Conservation (phyloP, 352 stramenopile genomes). For the Phytophthora sansomeana region DNA sequence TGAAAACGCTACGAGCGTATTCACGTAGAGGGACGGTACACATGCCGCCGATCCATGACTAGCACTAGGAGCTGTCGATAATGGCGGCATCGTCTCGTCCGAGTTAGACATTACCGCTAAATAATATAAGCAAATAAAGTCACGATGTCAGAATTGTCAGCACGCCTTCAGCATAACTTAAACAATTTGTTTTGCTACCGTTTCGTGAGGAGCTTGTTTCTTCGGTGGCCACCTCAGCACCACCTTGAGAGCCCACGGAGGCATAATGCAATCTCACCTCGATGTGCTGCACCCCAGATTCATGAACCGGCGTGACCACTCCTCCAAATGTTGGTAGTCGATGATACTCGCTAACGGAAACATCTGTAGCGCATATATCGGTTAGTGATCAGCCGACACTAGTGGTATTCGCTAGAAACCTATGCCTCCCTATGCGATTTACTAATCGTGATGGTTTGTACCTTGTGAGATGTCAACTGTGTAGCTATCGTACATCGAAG, state of each 20-base stretch:
- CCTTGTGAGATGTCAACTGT: background rate
- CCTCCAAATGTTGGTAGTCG: background rate
- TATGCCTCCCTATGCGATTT: background rate
- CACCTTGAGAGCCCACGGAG: too few species aligned
- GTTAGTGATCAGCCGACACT: background rate
- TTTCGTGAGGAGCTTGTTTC: too few species aligned
- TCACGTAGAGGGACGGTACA: background rate
- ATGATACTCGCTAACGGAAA: background rate
- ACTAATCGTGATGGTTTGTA: background rate
- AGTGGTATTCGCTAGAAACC: background rate
- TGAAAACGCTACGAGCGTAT: background rate
- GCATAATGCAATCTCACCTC: too few species aligned
- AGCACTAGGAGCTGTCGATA: background rate
- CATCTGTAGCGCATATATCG: background rate
- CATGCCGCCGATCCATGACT: background rate
- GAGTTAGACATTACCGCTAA: too few species aligned
- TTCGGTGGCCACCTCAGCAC: too few species aligned
- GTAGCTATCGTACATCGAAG: background rate
- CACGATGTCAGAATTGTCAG: too few species aligned
- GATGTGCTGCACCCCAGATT: background rate
- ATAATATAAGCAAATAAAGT: too few species aligned
- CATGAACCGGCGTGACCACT: background rate
- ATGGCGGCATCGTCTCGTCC: background rate
- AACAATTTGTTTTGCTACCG: too few species aligned
- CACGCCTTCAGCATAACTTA: too few species aligned